phyloP scores from a whole-genome alignment of 805 yeast species.

The Starmera quercuum region DNA sequence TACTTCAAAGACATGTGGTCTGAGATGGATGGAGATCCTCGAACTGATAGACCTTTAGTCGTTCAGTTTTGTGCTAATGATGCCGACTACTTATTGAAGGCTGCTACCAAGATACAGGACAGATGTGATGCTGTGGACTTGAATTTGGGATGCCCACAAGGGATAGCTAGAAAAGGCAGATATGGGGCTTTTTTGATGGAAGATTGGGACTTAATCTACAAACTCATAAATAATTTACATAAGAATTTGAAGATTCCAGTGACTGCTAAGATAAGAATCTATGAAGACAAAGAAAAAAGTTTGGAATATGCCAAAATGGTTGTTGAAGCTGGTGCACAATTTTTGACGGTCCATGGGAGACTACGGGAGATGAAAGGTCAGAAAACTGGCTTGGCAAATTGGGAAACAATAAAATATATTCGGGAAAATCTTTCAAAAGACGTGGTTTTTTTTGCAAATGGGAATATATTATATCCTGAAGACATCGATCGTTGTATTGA shows the following conservation, averaged over 20 bases:
- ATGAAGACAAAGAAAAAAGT: slow-evolving; percentile 75
- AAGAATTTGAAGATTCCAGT: slow-evolving; percentile 76
- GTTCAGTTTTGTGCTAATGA: slow-evolving; percentile 98
- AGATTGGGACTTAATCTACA: slow-evolving; percentile 81
- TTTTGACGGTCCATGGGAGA: slow-evolving; percentile 90
- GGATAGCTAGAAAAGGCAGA: slow-evolving; percentile 89
- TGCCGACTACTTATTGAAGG: slow-evolving; percentile 71
- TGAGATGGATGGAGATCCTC: slow-evolving; percentile 61
- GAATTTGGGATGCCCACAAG: slow-evolving; percentile 97
- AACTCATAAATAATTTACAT: slow-evolving; percentile 67
- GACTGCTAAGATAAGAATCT: slow-evolving; percentile 91
- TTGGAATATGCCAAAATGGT: slow-evolving; percentile 85
- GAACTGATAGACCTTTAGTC: slow-evolving; percentile 73
- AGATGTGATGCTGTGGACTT: slow-evolving; percentile 94
- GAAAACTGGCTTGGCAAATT: slow-evolving; percentile 89
- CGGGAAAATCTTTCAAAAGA: slow-evolving; percentile 71
- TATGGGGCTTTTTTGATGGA: slow-evolving; percentile 97
- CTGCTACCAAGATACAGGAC: slow-evolving; percentile 75
- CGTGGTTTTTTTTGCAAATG: slow-evolving; percentile 90
- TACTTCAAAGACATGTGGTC: slow-evolving; percentile 74
- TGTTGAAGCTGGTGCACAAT: slow-evolving; percentile 89
- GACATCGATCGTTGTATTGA: slow-evolving; percentile 68
- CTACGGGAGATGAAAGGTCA: slow-evolving; percentile 98
- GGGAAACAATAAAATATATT: slow-evolving; percentile 70
- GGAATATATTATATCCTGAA: slow-evolving; percentile 85